Evolutionary conservation across 306 rosid genomes (phyloP).

Genomic region (Pterocarpus macrocarpus): DNA sequence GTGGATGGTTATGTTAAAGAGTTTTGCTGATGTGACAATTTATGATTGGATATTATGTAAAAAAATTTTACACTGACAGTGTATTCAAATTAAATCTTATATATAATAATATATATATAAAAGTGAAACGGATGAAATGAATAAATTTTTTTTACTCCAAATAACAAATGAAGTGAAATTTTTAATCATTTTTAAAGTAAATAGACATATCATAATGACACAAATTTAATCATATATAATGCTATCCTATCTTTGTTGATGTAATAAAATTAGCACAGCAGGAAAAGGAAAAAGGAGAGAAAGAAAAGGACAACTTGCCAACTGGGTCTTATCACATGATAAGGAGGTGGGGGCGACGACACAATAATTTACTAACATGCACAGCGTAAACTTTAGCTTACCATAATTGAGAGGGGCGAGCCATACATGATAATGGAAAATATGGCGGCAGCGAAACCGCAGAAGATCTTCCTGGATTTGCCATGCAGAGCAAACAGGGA

Average conservation of each 20-base stretch:
- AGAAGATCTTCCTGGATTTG: constrained; percentile 64
- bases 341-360: neutral
- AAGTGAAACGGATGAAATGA: too few relatives aligned
- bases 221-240: too few relatives aligned
- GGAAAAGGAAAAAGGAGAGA: neutral
- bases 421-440: constrained; percentile 90
- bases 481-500: constrained; percentile 72
- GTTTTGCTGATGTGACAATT: too few relatives aligned
- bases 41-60: too few relatives aligned
- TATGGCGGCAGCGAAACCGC: constrained; percentile 73
- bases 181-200: too few relatives aligned
- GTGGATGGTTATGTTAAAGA: too few relatives aligned
- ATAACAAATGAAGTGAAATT: too few relatives aligned
- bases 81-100: too few relatives aligned
- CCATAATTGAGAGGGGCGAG: constrained; percentile 91
- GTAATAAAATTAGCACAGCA: neutral
- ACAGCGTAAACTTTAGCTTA: constrained; percentile 40
- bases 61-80: too few relatives aligned
- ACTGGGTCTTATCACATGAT: neutral
- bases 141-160: too few relatives aligned
- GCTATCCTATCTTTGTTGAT: neutral
- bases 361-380: neutral
- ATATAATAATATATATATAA: too few relatives aligned
- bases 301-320: neutral
- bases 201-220: too few relatives aligned